Evolutionary conservation across 257 asterid species (phyloP).

Genomic region (Nicotiana noctiflora): DNA sequence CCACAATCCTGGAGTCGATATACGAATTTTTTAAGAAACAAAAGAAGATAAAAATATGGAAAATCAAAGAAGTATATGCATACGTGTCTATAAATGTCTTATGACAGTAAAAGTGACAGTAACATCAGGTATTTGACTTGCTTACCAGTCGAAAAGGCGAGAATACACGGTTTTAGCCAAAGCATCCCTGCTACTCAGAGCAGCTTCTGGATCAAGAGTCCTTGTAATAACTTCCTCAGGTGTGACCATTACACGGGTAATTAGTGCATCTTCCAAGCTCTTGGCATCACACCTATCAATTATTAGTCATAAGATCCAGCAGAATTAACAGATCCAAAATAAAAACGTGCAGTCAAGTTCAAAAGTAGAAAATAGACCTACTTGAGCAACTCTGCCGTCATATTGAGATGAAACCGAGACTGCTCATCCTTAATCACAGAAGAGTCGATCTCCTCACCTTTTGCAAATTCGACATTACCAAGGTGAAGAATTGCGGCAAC

Average conservation of each 20-base stretch:
- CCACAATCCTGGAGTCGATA: conserved; percentile 69
- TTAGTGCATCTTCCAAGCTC: conserved; percentile 92
- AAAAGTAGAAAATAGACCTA: conserved; percentile 27
- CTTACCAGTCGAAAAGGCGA: conserved; percentile 86
- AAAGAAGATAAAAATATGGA: background rate
- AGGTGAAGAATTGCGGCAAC: conserved; percentile 96
- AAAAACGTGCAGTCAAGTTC: background rate
- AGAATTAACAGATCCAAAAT: conserved; percentile 3
- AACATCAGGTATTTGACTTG: background rate
- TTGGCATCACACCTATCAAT: conserved; percentile 78
- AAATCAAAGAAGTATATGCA: background rate
- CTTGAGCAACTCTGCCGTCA: conserved; percentile 84
- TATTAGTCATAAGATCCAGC: conserved; percentile 15
- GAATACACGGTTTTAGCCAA: conserved; percentile 84
- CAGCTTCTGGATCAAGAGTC: conserved; percentile 93
- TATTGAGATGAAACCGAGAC: conserved; percentile 83
- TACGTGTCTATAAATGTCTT: background rate
- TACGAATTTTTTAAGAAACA: conserved; percentile 13
- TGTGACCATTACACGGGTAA: conserved; percentile 96
- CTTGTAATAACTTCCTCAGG: conserved; percentile 93
- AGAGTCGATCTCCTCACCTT: conserved; percentile 92
- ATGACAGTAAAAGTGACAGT: conserved; percentile 2
- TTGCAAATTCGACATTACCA: conserved; percentile 89
- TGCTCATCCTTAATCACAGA: conserved; percentile 90
- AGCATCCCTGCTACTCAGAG: conserved; percentile 95